These are phyloP conservation scores for Tolypocladium pustulatum DNA, from an alignment of 2,329 filamentous ascomycete species.

Conservation along the genomic window DNA sequence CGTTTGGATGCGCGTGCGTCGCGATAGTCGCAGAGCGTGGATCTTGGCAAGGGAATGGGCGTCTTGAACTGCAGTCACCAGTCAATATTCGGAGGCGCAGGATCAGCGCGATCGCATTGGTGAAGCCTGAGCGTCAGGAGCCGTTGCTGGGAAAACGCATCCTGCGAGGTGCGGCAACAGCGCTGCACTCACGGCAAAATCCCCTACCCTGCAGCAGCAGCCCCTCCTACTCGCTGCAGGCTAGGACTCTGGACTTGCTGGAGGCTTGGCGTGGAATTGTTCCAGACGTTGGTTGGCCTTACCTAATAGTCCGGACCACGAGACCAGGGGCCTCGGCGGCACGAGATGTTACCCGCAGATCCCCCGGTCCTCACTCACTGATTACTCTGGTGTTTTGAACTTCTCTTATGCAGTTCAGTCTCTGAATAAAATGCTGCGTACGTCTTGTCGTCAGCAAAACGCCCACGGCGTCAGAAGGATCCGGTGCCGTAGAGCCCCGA, in stretches of 20 bases:
- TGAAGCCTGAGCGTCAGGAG: not conserved
- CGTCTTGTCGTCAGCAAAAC: not conserved
- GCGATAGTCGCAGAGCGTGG: not conserved
- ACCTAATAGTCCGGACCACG: not conserved
- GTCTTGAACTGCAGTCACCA: not conserved
- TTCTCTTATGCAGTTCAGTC: too few relatives aligned
- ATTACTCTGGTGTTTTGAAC: too few relatives aligned
- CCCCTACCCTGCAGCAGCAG: not conserved
- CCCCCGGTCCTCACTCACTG: not conserved
- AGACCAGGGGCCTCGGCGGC: too few relatives aligned
- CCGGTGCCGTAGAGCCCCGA: not conserved
- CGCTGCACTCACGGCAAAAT: not conserved
- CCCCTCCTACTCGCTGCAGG: not conserved
- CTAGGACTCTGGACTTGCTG: not conserved
- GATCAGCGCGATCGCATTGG: not conserved
- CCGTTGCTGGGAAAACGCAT: not conserved
- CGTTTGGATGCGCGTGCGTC: not conserved
- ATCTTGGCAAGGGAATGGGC: not conserved
- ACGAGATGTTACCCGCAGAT: not conserved
- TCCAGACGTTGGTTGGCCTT: not conserved
- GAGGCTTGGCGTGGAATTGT: not conserved
- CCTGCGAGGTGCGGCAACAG: not conserved
- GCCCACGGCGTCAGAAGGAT: not conserved
- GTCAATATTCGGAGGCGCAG: not conserved
- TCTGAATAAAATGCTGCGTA: not conserved